Evolutionary conservation across 148 eudicot genomes (phyloP).

Genomic region (Oxyria digyna): DNA sequence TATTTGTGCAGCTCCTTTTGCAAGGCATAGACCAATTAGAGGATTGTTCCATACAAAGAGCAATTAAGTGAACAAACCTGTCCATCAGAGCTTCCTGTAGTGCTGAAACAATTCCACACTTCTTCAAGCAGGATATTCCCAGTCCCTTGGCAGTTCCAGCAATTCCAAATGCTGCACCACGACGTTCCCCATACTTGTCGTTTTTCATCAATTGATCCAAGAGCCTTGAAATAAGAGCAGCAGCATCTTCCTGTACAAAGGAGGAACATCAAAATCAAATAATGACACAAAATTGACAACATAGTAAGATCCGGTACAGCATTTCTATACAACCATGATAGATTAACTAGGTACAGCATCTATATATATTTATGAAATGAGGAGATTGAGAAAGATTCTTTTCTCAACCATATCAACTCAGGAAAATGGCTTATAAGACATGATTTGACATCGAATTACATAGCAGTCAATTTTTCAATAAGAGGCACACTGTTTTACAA

Average conservation of each 20-base stretch:
- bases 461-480: background rate
- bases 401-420: background rate
- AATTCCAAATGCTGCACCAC: conserved; percentile 98
- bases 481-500: background rate
- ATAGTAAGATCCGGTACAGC: background rate
- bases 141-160: conserved; percentile 90
- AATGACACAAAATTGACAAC: background rate
- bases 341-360: background rate
- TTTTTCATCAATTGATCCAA: conserved; percentile 88
- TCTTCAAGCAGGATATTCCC: conserved; percentile 70
- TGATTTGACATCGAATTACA: background rate
- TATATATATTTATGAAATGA: background rate
- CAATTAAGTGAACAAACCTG: conserved; percentile 36
- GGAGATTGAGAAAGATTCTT: background rate
- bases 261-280: background rate
- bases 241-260: conserved; percentile 66
- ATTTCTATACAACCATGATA: background rate
- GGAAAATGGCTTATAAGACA: background rate
- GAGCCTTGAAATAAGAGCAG: conserved; percentile 63
- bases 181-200: conserved; percentile 96
- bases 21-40: background rate
- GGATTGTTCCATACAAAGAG: background rate
- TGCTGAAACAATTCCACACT: conserved; percentile 50
- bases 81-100: conserved; percentile 66
- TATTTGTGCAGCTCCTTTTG: no score